Percentiles rank a stretch among this genome's conserved stretches.
These are phyloP conservation scores for Apiospora phragmitis DNA, from an alignment of 2,329 filamentous ascomycete genomes.

Conservation along the genomic window DNA sequence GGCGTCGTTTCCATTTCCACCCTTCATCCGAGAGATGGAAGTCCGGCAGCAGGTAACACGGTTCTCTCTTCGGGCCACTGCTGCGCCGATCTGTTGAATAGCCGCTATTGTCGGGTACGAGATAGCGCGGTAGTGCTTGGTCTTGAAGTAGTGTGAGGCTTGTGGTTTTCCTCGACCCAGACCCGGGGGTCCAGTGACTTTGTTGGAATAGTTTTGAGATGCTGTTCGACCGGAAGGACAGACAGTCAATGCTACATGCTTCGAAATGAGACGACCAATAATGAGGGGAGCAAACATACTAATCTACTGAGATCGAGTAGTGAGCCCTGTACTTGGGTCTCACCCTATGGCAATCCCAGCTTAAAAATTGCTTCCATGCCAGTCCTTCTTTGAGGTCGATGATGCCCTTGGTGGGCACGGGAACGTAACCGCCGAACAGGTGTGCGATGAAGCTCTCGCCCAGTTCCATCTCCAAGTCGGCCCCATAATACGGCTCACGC, in stretches of 20 bases:
- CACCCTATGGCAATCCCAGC: conserved; percentile 31
- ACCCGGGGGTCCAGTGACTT: background rate
- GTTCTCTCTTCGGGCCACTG: conserved; percentile 15
- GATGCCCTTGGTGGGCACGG: conserved; percentile 27
- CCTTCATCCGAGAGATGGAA: conserved; percentile 25
- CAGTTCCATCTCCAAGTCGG: conserved; percentile 37
- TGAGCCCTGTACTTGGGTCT: conserved; percentile 33
- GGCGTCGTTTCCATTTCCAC: conserved; percentile 28
- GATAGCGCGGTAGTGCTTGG: background rate
- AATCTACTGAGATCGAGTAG: conserved; percentile 33
- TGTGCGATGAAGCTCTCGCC: conserved; percentile 35
- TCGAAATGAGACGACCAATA: background rate
- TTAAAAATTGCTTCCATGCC: conserved; percentile 33
- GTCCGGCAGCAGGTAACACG: conserved; percentile 23
- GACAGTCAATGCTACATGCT: background rate
- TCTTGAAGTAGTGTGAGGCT: background rate
- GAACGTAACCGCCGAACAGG: conserved; percentile 36
- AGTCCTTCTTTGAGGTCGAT: conserved; percentile 21
- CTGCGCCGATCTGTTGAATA: background rate
- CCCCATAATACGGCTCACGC: conserved; percentile 36
- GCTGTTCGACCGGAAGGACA: conserved; percentile 17
- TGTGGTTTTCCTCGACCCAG: background rate
- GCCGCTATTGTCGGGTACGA: background rate
- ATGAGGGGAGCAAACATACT: conserved; percentile 25
- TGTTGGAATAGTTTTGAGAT: conserved; percentile 27